These are phyloP conservation scores for Dendrobium catenatum DNA, from an alignment of 106 monocot species.

Conservation along the genomic window DNA sequence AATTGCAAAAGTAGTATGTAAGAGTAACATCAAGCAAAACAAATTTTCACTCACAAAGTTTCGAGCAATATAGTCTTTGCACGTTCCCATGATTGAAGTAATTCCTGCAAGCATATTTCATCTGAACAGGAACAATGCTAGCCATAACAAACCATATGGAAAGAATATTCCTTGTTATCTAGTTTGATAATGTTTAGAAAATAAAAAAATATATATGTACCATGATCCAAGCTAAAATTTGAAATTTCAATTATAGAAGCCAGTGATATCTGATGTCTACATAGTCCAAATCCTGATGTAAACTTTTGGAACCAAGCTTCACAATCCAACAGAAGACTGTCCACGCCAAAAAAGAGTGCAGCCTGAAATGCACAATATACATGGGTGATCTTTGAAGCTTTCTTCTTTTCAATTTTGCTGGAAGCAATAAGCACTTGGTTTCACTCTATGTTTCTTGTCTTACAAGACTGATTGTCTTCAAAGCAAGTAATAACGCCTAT, in stretches of 20 bases:
- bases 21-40: neutral
- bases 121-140: neutral
- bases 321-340: constrained; percentile 41
- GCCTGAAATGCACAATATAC: constrained; percentile 22
- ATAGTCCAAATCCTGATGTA: constrained; percentile 8
- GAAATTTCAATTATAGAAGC: constrained; percentile 21
- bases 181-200: too few species aligned
- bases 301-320: constrained; percentile 33
- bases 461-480: too few species aligned
- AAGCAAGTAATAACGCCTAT: too few species aligned
- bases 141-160: neutral
- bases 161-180: constrained; percentile 25
- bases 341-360: constrained; percentile 60
- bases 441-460: too few species aligned
- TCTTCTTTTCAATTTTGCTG: neutral
- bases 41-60: constrained; percentile 56
- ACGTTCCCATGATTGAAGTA: constrained; percentile 26
- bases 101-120: constrained; percentile 35
- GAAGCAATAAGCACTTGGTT: too few species aligned
- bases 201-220: too few species aligned
- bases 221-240: too few species aligned
- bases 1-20: neutral
- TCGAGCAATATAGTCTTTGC: constrained; percentile 37
- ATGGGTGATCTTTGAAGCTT: neutral
- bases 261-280: constrained; percentile 20